A percentile compares a stretch with the other conserved stretches of the same genome.
Evolutionary conservation across 83 land plant genomes (phyloP).

Genomic region (Isoetes engelmannii): DNA sequence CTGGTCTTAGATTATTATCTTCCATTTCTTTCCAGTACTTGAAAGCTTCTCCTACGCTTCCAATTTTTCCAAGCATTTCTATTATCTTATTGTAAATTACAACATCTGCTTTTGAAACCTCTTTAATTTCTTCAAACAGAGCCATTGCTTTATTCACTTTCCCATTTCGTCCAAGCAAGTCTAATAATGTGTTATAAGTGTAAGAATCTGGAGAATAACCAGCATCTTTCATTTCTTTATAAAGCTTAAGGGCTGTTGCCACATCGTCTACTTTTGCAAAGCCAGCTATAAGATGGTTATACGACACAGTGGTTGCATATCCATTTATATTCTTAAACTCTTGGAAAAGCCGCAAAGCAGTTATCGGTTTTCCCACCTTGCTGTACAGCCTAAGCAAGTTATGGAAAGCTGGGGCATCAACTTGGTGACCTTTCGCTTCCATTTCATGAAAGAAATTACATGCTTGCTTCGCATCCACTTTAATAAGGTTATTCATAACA

Average conservation of each 20-base stretch:
- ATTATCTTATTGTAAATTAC: constrained; percentile 13
- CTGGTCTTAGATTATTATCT: background rate
- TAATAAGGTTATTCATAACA: background rate
- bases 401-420: background rate
- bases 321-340: background rate
- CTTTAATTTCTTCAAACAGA: constrained; percentile 7
- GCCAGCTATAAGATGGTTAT: constrained; percentile 2
- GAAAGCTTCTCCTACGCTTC: background rate
- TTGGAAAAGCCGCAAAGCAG: background rate
- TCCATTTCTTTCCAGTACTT: constrained; percentile 3
- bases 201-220: background rate
- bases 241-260: background rate
- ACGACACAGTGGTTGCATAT: background rate
- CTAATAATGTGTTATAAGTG: constrained; percentile 6
- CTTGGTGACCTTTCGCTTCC: background rate
- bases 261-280: constrained; percentile 3
- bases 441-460: background rate
- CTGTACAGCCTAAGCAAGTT: background rate
- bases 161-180: background rate
- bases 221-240: background rate
- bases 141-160: too few relatives aligned
- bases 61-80: constrained; percentile 4
- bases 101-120: background rate
- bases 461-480: background rate
- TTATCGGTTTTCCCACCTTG: background rate